Evolutionary conservation across 345 rosid species (phyloP), one percentile per base, ranked within the genome.

Genomic region (Mercurialis annua): DNA sequence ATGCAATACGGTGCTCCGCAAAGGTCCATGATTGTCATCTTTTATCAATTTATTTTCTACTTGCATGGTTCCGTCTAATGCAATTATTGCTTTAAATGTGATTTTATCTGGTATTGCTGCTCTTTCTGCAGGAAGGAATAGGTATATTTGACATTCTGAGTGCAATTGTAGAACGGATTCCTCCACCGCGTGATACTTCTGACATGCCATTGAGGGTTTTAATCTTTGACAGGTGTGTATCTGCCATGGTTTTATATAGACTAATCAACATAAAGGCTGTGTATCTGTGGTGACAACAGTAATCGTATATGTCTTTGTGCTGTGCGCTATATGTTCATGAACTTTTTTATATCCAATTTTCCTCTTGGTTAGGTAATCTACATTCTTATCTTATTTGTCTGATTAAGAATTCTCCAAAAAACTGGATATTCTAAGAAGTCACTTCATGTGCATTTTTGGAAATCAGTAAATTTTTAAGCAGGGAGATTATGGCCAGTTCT

Each of bases 1-100:
- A 83, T 68, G 97, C 97, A 69, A 89, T 94, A 77, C 77, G 78
- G 70, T 94, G 99, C 86, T 94, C 99, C 11, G 99, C 99, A 71
- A 94, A 94, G 99, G 99, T 67, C 66, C 54, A 29, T 18, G 58
- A 54, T 42, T 59, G 24, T 60, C 67, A 24, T 64, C 44, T 65
- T 55, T 21, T 21, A 59, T 42, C 7, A 59, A 48, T 33, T 36
- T 61, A 36, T 38, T 10, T 23, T n/a, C 10, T 42, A 20, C 48
- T 50, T 33, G 15, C 26, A 40, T n/a, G 31, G 47, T 24, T 2
- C 0, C 40, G 48, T 16, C 20, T 26, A 63, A 65, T 51, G 17
- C 65, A 40, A 43, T 65, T 29, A 36, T 24, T 62, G 51, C 46
- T 62, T 59, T 52, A 44, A 44, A 23, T 20, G 29, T 65, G 23